Evolutionary conservation across 306 rosid genomes (phyloP), one percentile per base, ranked within the genome.

Genomic region (Hippophae gyantsensis): DNA sequence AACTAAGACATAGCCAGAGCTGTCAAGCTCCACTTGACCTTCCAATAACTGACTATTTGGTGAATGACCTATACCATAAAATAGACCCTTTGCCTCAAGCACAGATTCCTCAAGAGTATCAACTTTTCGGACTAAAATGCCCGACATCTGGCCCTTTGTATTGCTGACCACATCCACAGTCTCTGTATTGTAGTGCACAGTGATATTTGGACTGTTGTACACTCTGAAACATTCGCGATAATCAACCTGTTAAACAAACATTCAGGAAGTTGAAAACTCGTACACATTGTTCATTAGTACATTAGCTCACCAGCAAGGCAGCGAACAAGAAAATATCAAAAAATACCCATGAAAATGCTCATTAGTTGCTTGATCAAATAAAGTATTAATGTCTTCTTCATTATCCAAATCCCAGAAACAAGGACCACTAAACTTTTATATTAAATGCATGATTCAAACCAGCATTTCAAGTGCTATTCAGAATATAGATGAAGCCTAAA

Each of bases 151-250:
- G 58, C 83, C 92, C 74, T 90, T 85, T n/a, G 81, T 57, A 74
- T 85, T 87, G 95, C 98, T 85, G 51, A 83, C 83, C 42, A 90
- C 62, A 68, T 90, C 98, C 81, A 90, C 72, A n/a, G 96, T 62
- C 84, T 83, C 96, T 48, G 89, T 78, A 78, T 83, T 87, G 81
- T 77, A 90, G 82, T 90, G 96, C 89, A 83, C 80, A 47, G 95
- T 83, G 78, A 90, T 60, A 68, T 85, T 87, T 64, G 83, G 96
- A 69, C 78, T 85, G 95, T 85, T 89, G 92, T 42, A 75, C 95
- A 87, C 98, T 87, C 98, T 90, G 92, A 83, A 90, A 90, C 97
- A 87, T 90, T 87, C 95, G 87, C 51, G 92, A 87, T 87, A 87
- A 90, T 83, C 85, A 90, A 87, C 98, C 96, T 90, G 98, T 90